These are phyloP conservation scores for Talaromyces stipitatus DNA, from an alignment of 495 filamentous ascomycete genomes.

Conservation along the genomic window DNA sequence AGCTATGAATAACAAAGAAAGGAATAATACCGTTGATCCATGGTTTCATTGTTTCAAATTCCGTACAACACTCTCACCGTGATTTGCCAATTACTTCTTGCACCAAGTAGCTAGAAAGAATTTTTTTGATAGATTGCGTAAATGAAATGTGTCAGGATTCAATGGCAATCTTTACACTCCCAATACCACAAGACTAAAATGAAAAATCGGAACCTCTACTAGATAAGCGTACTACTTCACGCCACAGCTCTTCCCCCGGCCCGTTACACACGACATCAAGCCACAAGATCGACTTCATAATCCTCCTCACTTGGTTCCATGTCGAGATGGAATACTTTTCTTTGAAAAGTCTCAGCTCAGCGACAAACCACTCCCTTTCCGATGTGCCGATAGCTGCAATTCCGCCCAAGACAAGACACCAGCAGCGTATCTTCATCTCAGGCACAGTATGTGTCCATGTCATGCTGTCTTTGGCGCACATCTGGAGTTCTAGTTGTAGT, in stretches of 20 bases:
- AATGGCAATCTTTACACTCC: too few relatives aligned
- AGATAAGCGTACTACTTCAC: slow-evolving; percentile 12
- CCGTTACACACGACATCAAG: slow-evolving; percentile 24
- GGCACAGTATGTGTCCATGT: too few relatives aligned
- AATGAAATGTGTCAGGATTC: too few relatives aligned
- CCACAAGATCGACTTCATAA: slow-evolving; percentile 25
- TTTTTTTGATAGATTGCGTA: too few relatives aligned
- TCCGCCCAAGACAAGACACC: slow-evolving; percentile 29
- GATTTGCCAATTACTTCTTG: too few relatives aligned
- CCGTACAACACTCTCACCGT: too few relatives aligned
- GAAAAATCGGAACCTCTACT: too few relatives aligned
- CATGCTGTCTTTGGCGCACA: background rate
- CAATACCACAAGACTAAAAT: too few relatives aligned
- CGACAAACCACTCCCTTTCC: slow-evolving; percentile 26
- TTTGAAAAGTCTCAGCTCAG: slow-evolving; percentile 12
- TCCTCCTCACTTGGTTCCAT: slow-evolving; percentile 17
- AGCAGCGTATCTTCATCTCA: slow-evolving; percentile 9
- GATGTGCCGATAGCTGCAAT: slow-evolving; percentile 19
- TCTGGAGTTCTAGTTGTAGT: slow-evolving; percentile 9
- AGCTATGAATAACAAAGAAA: too few relatives aligned
- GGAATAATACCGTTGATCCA: too few relatives aligned
- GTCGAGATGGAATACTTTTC: slow-evolving; percentile 12
- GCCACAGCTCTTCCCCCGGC: slow-evolving; percentile 20
- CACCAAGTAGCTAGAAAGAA: too few relatives aligned
- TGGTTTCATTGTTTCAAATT: too few relatives aligned